Conservation (phyloP, 2,329 filamentous ascomycete species). For the Aureobasidium sp. region DNA sequence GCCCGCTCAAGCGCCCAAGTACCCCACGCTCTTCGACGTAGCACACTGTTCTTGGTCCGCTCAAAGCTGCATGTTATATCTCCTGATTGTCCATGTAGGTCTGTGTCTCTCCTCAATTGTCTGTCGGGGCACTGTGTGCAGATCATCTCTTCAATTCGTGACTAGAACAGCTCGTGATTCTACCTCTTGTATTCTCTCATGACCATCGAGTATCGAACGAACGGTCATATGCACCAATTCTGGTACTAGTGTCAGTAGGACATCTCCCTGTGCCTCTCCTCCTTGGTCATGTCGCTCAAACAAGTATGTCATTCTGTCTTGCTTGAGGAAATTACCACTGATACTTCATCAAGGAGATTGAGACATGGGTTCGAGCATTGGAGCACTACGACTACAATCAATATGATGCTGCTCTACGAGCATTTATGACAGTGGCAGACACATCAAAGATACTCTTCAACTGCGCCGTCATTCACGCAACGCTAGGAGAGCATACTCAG, state of each 20-base stretch:
- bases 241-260: not conserved
- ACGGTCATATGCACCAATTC: not conserved
- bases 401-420: slow-evolving; percentile 78
- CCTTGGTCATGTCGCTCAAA: slow-evolving; percentile 41
- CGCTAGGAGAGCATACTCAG: slow-evolving; percentile 89
- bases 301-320: slow-evolving; percentile 29
- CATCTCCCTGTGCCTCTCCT: not conserved
- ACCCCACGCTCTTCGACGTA: slow-evolving; percentile 4
- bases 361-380: slow-evolving; percentile 93
- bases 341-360: slow-evolving; percentile 68
- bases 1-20: slow-evolving; percentile 14
- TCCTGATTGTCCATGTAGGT: slow-evolving; percentile 6
- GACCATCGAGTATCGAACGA: not conserved
- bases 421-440: slow-evolving; percentile 82
- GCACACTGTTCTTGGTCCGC: slow-evolving; percentile 6
- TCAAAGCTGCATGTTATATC: slow-evolving; percentile 5
- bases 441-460: slow-evolving; percentile 99
- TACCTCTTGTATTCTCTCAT: not conserved
- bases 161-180: not conserved
- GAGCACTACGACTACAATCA: slow-evolving; percentile 94
- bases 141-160: not conserved
- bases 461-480: slow-evolving; percentile 95
- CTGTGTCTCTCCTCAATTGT: slow-evolving; percentile 4
- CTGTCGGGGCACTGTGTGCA: not conserved
- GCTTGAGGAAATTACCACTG: not conserved